Evolutionary conservation across 176 grass and related monocot genomes (phyloP).

Genomic region (Triticum monococcum): DNA sequence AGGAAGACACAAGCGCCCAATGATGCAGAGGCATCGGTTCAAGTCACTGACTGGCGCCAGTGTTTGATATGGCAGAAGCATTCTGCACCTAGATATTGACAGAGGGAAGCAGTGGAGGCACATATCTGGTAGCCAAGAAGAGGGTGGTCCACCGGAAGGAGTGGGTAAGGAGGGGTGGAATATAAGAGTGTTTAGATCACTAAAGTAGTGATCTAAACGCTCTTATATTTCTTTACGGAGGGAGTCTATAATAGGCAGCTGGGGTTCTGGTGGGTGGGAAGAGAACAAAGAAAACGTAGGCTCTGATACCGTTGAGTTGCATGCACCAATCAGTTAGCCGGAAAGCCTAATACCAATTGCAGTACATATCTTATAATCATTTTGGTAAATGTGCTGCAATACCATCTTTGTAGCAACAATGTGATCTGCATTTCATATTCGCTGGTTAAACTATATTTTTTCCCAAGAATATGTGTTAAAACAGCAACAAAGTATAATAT

Average conservation of each 20-base stretch:
- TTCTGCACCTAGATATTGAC: background rate
- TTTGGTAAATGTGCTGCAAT: slow-evolving; percentile 6
- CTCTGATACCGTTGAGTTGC: background rate
- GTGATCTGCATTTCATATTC: slow-evolving; percentile 12
- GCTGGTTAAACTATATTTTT: background rate
- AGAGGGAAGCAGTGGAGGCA: background rate
- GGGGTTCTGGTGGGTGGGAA: background rate
- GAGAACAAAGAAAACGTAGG: background rate
- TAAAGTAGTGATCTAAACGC: no score
- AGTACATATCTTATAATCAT: background rate
- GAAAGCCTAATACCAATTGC: background rate
- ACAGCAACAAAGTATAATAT: background rate
- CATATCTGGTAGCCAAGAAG: background rate
- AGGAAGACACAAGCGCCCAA: background rate
- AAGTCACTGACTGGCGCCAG: background rate
- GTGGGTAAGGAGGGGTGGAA: background rate
- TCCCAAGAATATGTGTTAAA: background rate
- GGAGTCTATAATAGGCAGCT: no score
- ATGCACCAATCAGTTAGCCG: background rate
- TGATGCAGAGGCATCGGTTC: background rate
- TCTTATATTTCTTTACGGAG: no score
- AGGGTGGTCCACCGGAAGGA: background rate
- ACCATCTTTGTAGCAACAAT: slow-evolving; percentile 3
- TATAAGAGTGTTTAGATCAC: no score
- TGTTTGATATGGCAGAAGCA: background rate